phyloP scores from a whole-genome alignment of 441 rosid species.

The Populus hybrid region DNA sequence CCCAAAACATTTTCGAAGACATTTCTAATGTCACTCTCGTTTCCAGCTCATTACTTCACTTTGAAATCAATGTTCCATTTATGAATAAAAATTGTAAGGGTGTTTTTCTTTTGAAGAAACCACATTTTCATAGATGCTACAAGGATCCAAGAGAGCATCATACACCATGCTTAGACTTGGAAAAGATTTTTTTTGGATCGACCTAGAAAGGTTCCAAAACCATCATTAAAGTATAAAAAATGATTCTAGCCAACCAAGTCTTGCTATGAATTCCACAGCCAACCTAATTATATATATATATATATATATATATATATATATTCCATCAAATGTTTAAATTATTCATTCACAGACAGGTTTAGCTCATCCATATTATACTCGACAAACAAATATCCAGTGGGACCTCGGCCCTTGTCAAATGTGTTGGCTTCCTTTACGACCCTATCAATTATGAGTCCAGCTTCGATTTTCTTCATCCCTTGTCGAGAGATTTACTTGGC shows the following conservation, averaged over 20 bases:
- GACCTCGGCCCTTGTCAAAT: neutral
- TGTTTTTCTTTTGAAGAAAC: neutral
- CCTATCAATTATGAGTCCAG: neutral
- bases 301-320: no score
- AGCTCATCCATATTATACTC: neutral
- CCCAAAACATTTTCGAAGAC: neutral
- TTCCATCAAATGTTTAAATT: neutral
- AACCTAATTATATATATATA: neutral
- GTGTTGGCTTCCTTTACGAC: neutral
- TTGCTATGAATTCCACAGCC: neutral
- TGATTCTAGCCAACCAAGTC: neutral
- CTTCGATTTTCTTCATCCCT: neutral
- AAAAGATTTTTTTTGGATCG: neutral
- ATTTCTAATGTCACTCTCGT: neutral
- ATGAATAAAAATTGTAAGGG: neutral
- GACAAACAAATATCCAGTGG: neutral
- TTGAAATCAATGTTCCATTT: neutral
- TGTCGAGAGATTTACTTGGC: neutral
- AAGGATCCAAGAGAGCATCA: neutral
- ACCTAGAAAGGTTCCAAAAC: neutral
- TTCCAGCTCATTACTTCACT: neutral
- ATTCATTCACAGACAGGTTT: neutral
- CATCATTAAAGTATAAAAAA: neutral
- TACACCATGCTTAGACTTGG: neutral
- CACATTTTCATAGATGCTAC: neutral